phyloP scores from a whole-genome alignment of 371 early-diverging fungal species.

The Mortierella sp. region DNA sequence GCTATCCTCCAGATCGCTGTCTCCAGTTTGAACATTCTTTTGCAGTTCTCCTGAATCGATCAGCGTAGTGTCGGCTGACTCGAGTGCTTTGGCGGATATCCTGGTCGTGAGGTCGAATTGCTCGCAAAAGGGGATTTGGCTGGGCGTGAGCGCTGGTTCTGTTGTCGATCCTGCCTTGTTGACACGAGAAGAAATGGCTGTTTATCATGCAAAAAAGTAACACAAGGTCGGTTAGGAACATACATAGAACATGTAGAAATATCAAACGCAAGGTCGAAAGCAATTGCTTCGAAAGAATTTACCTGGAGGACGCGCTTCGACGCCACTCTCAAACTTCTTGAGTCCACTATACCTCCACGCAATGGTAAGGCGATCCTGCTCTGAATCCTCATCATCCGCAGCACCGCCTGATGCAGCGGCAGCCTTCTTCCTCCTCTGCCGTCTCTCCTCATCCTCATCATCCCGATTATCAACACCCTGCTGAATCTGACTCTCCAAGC shows the following conservation, averaged over 20 bases:
- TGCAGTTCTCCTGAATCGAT: conserved; percentile 55
- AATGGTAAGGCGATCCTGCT: conserved; percentile 84
- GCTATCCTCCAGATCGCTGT: conserved; percentile 37
- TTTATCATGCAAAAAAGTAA: background rate
- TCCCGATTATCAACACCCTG: conserved; percentile 66
- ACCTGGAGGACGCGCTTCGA: conserved; percentile 40
- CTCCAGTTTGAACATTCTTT: conserved; percentile 24
- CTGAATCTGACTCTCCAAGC: conserved; percentile 50
- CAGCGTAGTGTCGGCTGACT: conserved; percentile 62
- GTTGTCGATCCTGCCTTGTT: conserved; percentile 18
- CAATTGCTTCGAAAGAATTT: background rate
- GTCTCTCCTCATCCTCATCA: conserved; percentile 37
- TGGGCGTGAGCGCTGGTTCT: conserved; percentile 24
- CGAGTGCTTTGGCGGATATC: conserved; percentile 66
- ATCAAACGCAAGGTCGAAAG: background rate
- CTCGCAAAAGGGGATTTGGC: conserved; percentile 73
- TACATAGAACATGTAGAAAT: background rate
- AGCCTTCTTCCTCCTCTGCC: conserved; percentile 18
- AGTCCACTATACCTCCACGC: conserved; percentile 95
- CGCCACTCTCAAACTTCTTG: conserved; percentile 73
- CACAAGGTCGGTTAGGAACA: background rate
- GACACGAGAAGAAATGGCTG: conserved; percentile 50
- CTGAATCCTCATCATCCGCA: conserved; percentile 48
- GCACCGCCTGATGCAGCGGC: conserved; percentile 19
- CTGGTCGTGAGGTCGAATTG: conserved; percentile 85